Evolutionary conservation across 768 basidiomycete species (phyloP).

Genomic region (Xanthoconium stramineum): DNA sequence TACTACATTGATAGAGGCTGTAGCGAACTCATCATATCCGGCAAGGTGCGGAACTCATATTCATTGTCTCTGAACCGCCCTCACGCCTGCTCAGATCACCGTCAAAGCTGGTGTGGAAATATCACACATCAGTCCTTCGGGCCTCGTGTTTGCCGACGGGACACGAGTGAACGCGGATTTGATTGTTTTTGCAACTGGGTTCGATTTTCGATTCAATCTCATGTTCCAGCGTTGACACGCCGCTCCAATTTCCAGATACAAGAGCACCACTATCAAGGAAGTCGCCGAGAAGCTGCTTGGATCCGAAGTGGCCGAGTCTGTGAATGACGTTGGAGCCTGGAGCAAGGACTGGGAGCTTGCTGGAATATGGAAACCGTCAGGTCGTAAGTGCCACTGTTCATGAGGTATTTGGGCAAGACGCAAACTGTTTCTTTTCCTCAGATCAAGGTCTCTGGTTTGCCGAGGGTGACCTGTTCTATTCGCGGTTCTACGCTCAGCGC

Average conservation of each 20-base stretch:
- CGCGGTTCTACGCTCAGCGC: slow-evolving; percentile 1
- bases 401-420: too few relatives aligned
- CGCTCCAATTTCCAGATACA: not conserved
- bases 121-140: not conserved
- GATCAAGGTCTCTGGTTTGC: slow-evolving; percentile 3
- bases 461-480: not conserved
- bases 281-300: not conserved
- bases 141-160: not conserved
- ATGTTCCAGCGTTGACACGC: too few relatives aligned
- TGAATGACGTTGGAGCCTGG: not conserved
- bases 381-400: not conserved
- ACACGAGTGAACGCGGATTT: not conserved
- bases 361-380: not conserved
- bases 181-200: not conserved
- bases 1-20: too few relatives aligned
- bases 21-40: not conserved
- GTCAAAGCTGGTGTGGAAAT: not conserved
- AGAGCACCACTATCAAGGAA: not conserved
- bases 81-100: not conserved
- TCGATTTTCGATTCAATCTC: not conserved
- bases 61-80: too few relatives aligned
- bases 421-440: not conserved
- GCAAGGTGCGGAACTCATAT: not conserved
- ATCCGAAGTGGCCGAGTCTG: not conserved
- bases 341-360: not conserved